Percentiles rank a stretch among this genome's conserved stretches.
phyloP scores from a whole-genome alignment of 164 flowering plant species.

The Umbellularia californica region DNA sequence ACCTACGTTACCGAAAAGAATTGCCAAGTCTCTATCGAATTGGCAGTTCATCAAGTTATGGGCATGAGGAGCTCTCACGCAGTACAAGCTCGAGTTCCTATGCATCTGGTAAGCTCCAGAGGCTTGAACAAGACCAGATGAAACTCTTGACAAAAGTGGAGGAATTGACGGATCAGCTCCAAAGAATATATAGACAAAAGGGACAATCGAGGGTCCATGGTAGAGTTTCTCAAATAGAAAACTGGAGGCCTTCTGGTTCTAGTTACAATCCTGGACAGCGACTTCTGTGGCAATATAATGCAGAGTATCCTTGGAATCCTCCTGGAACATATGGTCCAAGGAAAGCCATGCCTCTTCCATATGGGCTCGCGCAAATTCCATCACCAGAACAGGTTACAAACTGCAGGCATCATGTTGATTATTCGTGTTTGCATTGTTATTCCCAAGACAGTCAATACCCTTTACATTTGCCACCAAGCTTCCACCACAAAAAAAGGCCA shows the following conservation, averaged over 20 bases:
- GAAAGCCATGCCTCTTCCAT: constrained; percentile 24
- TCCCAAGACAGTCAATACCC: constrained; percentile 33
- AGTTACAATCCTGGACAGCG: constrained; percentile 18
- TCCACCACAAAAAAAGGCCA: constrained; percentile 14
- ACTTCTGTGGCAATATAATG: constrained; percentile 11
- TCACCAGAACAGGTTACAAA: constrained; percentile 35
- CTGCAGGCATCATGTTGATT: constrained; percentile 25
- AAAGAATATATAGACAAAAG: constrained; percentile 18
- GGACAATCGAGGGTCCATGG: constrained; percentile 20
- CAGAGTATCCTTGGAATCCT: constrained; percentile 17
- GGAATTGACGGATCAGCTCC: constrained; percentile 55
- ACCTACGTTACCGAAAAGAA: constrained; percentile 19
- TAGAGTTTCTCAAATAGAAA: constrained; percentile 20
- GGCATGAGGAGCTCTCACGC: constrained; percentile 20
- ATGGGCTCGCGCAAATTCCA: constrained; percentile 22
- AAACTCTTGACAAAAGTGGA: constrained; percentile 52
- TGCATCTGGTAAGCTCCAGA: constrained; percentile 21
- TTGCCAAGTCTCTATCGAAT: constrained; percentile 22
- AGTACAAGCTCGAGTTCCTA: constrained; percentile 16
- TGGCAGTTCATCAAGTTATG: constrained; percentile 30
- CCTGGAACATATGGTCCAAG: constrained; percentile 22
- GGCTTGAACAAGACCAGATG: constrained; percentile 36
- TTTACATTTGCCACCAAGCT: constrained; percentile 23
- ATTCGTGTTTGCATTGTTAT: constrained; percentile 26
- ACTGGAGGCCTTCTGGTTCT: constrained; percentile 13